Conservation (phyloP, 805 yeast genomes). For the Cyberlindnera xishuangbannaensis region DNA sequence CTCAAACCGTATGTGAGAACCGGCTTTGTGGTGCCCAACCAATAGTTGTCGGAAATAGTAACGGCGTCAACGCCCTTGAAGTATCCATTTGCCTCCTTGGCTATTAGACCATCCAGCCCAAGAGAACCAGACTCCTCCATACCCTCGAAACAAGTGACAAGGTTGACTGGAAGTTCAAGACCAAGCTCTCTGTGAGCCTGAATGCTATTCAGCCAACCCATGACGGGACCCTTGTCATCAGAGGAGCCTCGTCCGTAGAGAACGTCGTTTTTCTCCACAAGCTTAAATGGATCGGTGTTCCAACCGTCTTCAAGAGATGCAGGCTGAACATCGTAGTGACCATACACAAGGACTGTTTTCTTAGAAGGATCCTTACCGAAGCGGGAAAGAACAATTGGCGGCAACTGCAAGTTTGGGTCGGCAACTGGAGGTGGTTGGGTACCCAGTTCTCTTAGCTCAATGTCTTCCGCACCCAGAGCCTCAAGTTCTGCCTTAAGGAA, state of each 20-base stretch:
- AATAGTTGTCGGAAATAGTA: constrained; percentile 94
- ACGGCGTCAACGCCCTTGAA: constrained; percentile 91
- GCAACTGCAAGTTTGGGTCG: constrained; percentile 62
- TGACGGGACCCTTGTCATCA: constrained; percentile 97
- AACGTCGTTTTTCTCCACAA: constrained; percentile 62
- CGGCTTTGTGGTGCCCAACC: constrained; percentile 97
- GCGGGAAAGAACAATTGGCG: constrained; percentile 92
- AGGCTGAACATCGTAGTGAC: constrained; percentile 98
- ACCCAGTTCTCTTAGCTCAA: constrained; percentile 79
- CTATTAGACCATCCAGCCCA: constrained; percentile 82
- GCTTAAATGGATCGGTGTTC: constrained; percentile 84
- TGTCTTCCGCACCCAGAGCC: constrained; percentile 72
- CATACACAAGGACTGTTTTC: constrained; percentile 88
- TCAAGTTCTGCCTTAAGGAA: constrained; percentile 68
- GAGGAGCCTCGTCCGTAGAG: constrained; percentile 92
- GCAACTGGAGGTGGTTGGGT: constrained; percentile 87
- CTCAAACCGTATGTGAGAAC: constrained; percentile 96
- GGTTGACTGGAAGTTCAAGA: constrained; percentile 86
- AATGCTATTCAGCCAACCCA: constrained; percentile 92
- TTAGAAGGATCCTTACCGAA: constrained; percentile 76
- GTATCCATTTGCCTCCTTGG: constrained; percentile 68
- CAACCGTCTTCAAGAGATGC: constrained; percentile 92
- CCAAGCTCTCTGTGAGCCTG: constrained; percentile 87
- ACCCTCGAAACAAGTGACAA: constrained; percentile 92
- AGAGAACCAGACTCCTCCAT: constrained; percentile 98